Conservation (phyloP, 768 basidiomycete species). For the Tephrocybe rancida region DNA sequence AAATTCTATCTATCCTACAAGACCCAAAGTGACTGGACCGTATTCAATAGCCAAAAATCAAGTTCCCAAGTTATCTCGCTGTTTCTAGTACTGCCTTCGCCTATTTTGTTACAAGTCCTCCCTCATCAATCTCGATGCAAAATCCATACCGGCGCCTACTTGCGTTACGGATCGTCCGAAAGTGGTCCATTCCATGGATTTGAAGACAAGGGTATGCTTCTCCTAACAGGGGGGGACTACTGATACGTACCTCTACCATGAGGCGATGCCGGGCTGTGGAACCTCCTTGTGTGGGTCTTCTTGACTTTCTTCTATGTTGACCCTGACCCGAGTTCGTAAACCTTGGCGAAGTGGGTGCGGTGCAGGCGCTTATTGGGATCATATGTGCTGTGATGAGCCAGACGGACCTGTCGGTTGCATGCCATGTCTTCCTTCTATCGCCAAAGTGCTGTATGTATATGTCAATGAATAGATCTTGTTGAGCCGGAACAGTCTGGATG, state of each 20-base stretch:
- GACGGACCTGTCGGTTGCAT: background rate
- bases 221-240: constrained; percentile 2
- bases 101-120: constrained; percentile 47
- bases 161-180: constrained; percentile 17
- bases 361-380: constrained; percentile 4
- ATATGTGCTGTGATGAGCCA: background rate
- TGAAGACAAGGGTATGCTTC: constrained; percentile 12
- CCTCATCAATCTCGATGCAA: constrained; percentile 24
- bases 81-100: constrained; percentile 56
- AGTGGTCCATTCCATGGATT: constrained; percentile 18
- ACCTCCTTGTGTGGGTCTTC: constrained; percentile 6
- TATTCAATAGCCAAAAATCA: constrained; percentile 59
- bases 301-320: constrained; percentile 6
- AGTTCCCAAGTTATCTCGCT: constrained; percentile 69
- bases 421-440: background rate
- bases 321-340: constrained; percentile 9
- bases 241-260: background rate
- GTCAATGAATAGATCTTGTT: constrained; percentile 3
- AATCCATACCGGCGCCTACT: constrained; percentile 19
- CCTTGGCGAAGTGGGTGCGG: background rate
- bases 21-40: constrained; percentile 44
- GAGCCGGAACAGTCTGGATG: background rate
- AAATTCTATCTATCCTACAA: constrained; percentile 44
- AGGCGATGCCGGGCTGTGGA: constrained; percentile 5
- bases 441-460: background rate